Evolutionary conservation across 1,284 basidiomycete species (phyloP).

Genomic region (Puccinia horiana): DNA sequence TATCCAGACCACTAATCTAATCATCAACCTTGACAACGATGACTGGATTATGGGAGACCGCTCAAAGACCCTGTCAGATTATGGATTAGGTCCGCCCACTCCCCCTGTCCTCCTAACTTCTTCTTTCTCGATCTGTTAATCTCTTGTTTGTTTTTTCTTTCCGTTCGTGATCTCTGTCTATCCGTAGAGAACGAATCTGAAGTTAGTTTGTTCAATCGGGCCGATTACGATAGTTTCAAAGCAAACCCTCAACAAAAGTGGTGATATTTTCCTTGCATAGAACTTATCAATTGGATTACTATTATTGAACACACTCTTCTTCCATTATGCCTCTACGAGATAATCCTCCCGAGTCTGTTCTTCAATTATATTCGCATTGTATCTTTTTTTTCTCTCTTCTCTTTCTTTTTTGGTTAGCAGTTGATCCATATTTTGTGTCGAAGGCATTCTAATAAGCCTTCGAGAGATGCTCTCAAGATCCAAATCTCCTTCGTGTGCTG

Average conservation of each 20-base stretch:
- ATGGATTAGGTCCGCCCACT: conserved; percentile 20
- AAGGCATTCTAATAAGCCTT: no score
- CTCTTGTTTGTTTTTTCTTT: not conserved
- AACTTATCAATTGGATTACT: no score
- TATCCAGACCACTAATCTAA: conserved; percentile 42
- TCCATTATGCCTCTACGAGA: no score
- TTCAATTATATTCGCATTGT: no score
- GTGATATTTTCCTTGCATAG: not conserved
- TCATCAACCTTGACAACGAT: conserved; percentile 45
- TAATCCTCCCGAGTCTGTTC: no score
- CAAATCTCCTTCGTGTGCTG: no score
- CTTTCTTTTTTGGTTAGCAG: no score
- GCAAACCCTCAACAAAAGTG: conserved; percentile 38
- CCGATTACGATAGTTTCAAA: conserved; percentile 37
- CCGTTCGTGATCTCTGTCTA: not conserved
- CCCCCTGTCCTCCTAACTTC: not conserved
- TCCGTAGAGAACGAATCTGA: conserved; percentile 44
- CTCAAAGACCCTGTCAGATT: conserved; percentile 1
- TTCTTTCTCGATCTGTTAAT: not conserved
- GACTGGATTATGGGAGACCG: conserved; percentile 30
- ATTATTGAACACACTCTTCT: no score
- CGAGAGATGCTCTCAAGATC: no score
- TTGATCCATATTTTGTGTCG: no score
- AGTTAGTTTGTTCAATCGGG: conserved; percentile 40
- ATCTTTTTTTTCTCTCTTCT: no score